A percentile compares a stretch with the other conserved stretches of the same genome.
Evolutionary conservation across 2,329 filamentous ascomycete genomes (phyloP).

Genomic region (Talaromyces amestolkiae): DNA sequence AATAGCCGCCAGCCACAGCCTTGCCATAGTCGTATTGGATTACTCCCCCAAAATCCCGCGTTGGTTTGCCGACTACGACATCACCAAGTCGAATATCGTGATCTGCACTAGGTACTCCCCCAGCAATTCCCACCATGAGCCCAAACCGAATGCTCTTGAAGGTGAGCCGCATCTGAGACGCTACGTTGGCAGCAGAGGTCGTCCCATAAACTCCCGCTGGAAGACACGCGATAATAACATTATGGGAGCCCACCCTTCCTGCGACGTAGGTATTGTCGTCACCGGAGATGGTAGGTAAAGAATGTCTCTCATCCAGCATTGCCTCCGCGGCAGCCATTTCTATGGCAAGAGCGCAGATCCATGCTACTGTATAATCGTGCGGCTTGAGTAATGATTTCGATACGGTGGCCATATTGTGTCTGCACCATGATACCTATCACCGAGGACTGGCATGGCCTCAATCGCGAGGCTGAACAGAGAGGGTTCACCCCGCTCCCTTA

Average conservation of each 20-base stretch:
- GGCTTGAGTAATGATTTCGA: neutral
- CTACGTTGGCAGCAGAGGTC: slow-evolving; percentile 23
- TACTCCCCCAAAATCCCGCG: slow-evolving; percentile 24
- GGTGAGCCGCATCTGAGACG: slow-evolving; percentile 22
- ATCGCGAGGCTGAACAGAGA: neutral
- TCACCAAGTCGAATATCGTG: slow-evolving; percentile 27
- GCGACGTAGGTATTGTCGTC: slow-evolving; percentile 22
- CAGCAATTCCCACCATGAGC: slow-evolving; percentile 29
- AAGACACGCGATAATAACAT: slow-evolving; percentile 23
- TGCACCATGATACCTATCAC: neutral
- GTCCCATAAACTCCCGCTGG: slow-evolving; percentile 7
- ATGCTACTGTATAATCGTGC: slow-evolving; percentile 16
- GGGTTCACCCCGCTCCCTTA: neutral
- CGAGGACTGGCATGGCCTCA: neutral
- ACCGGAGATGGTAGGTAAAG: neutral
- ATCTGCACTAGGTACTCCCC: slow-evolving; percentile 24
- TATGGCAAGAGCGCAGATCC: slow-evolving; percentile 18
- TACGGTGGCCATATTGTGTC: neutral
- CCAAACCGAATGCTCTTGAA: slow-evolving; percentile 25
- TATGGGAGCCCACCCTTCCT: slow-evolving; percentile 22
- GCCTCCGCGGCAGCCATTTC: slow-evolving; percentile 19
- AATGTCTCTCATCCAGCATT: slow-evolving; percentile 22
- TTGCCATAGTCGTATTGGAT: slow-evolving; percentile 22
- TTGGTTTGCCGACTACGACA: slow-evolving; percentile 28
- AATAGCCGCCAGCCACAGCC: slow-evolving; percentile 5